Base-by-base conservation (phyloP, 2,329 filamentous ascomycete genomes). In the Penicillium hesseltinei region DNA sequence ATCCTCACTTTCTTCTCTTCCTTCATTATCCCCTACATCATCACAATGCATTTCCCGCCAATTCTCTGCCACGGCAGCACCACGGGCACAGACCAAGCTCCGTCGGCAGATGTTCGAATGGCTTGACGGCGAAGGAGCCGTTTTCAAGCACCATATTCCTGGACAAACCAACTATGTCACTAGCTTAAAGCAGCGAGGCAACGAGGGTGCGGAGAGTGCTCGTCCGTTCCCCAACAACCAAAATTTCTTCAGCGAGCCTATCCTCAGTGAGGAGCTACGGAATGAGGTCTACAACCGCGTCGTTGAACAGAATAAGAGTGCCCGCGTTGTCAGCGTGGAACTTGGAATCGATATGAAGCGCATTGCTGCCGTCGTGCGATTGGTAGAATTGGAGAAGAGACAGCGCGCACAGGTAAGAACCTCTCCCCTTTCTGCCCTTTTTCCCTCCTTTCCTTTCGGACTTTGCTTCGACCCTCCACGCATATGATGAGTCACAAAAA, bases 311-410 rank as follows among this genome's bases (percentile, higher is more conserved):
- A 87, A 88, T 58, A 81, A 87, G 72, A 85, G 88, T 56, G 80
- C 96, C 61, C 88, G 91, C 68, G 83, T 83, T 43, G 89, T 95
- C 21, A 92, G 90, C 69, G 88, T 88, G 1, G 84, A 91, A 68
- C 83, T 90, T 66, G 85, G 87, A 29, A 84, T 96, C 25, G 91
- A 94, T 69, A 88, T 96, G 75, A 85, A 90, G 69, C 84, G 92
- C 66, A 89, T 96, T 19, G 92, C 87, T 29, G 92, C 92, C 23
- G 89, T 96, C 21, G 88, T 96, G 58, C 81, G 92, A 67, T 79
- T 97, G 68, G 93, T 93, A 78, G 86, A 91, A 73, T 81, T 96
- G 63, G 91, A 97, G 78, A 91, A 88, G 78, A 80, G 88, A 64
- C 92, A 88, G 90, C 73, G 82, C 61, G 74, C 80, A 67, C 81